Evolutionary conservation across 257 asterid species (phyloP).

Genomic region (Ehretia macrophylla): DNA sequence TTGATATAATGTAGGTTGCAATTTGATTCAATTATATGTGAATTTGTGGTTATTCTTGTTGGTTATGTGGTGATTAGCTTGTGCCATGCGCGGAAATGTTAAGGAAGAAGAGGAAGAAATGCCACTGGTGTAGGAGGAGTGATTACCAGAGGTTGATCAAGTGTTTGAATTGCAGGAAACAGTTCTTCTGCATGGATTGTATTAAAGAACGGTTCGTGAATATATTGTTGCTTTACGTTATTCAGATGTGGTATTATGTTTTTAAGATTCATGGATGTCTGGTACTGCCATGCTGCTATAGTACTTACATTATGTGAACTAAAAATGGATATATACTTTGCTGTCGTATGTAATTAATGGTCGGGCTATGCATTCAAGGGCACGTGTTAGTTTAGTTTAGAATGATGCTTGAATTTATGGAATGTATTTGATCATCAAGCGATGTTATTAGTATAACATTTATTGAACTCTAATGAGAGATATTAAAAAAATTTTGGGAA

Average conservation of each 20-base stretch:
- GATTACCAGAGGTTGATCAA: constrained; percentile 44
- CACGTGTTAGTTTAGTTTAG: too few relatives aligned
- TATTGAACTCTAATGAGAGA: too few relatives aligned
- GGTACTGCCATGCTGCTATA: too few relatives aligned
- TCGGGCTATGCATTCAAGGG: too few relatives aligned
- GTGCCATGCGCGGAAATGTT: constrained; percentile 52
- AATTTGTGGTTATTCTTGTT: background rate
- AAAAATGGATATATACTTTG: too few relatives aligned
- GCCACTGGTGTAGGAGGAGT: constrained; percentile 88
- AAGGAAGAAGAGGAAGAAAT: constrained; percentile 57
- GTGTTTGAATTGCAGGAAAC: constrained; percentile 79
- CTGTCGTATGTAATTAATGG: too few relatives aligned
- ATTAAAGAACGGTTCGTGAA: constrained; percentile 63
- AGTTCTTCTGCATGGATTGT: constrained; percentile 71
- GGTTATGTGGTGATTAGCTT: constrained; percentile 35
- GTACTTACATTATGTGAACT: background rate
- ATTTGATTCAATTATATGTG: background rate
- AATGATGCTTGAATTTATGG: too few relatives aligned
- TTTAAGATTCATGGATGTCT: background rate
- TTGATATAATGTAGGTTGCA: background rate
- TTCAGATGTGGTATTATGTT: background rate
- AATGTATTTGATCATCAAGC: too few relatives aligned
- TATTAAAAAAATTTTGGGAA: too few relatives aligned
- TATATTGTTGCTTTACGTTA: constrained; percentile 1
- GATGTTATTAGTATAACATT: too few relatives aligned